Conservation (phyloP, 805 yeast genomes). For the Metschnikowia bowlesiae region DNA sequence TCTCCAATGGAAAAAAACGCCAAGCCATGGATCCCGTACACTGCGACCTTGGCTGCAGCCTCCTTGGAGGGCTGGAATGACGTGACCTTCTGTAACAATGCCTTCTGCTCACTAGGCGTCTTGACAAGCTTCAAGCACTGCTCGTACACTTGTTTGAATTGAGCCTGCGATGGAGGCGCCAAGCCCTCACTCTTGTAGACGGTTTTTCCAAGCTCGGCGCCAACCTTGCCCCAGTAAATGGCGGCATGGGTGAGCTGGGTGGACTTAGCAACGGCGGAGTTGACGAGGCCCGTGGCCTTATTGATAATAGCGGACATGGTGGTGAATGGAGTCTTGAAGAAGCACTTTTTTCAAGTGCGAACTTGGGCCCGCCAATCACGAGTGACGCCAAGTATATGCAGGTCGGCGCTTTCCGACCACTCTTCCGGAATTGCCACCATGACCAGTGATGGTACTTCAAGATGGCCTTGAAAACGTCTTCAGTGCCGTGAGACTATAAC, state of each 20-base stretch:
- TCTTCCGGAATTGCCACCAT: no score
- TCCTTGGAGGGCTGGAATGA: constrained; percentile 48
- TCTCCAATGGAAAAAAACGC: constrained; percentile 95
- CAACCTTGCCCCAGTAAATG: constrained; percentile 76
- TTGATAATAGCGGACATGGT: constrained; percentile 41
- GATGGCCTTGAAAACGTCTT: no score
- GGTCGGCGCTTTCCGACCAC: background rate
- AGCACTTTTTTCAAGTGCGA: constrained; percentile 2
- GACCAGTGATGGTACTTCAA: no score
- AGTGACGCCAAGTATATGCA: constrained; percentile 4
- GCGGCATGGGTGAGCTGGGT: constrained; percentile 47
- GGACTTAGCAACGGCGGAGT: constrained; percentile 33
- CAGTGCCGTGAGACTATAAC: background rate
- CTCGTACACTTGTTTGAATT: constrained; percentile 72
- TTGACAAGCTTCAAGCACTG: constrained; percentile 33
- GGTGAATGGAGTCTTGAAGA: background rate
- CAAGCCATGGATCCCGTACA: constrained; percentile 75
- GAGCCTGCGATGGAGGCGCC: constrained; percentile 80
- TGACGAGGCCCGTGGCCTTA: constrained; percentile 38
- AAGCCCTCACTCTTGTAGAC: constrained; percentile 89
- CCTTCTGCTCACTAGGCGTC: constrained; percentile 53
- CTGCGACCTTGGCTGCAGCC: constrained; percentile 60
- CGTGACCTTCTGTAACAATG: constrained; percentile 44
- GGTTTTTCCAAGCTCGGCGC: constrained; percentile 61
- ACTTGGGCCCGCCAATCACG: constrained; percentile 7